Evolutionary conservation across 495 filamentous ascomycete genomes (phyloP).

Genomic region (Neurospora africana): DNA sequence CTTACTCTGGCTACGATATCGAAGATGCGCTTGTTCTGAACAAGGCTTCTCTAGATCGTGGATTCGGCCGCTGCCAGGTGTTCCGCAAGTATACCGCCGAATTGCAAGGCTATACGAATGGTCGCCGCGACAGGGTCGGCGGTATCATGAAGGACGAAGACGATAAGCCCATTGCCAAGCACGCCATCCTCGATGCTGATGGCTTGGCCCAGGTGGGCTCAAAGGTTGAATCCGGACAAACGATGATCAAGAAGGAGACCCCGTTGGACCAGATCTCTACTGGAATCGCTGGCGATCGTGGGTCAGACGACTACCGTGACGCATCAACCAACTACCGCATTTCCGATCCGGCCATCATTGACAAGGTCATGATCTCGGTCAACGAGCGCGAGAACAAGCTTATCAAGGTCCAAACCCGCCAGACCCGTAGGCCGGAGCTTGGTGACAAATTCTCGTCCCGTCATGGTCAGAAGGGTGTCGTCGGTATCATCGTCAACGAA

Average conservation of each 20-base stretch:
- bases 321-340: constrained; percentile 72
- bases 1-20: constrained; percentile 98
- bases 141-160: constrained; percentile 46
- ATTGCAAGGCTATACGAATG: constrained; percentile 71
- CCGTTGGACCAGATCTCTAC: constrained; percentile 61
- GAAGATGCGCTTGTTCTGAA: constrained; percentile 96
- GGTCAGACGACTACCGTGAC: constrained; percentile 51
- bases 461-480: constrained; percentile 98
- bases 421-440: constrained; percentile 86
- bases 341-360: constrained; percentile 75
- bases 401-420: constrained; percentile 84
- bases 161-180: constrained; percentile 52
- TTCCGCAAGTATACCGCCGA: constrained; percentile 77
- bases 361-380: constrained; percentile 83
- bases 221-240: constrained; percentile 59
- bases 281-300: constrained; percentile 53
- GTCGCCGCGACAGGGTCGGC: constrained; percentile 62
- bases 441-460: constrained; percentile 98
- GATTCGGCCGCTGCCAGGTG: constrained; percentile 93
- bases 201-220: constrained; percentile 78
- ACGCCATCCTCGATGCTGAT: constrained; percentile 63
- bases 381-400: constrained; percentile 72
- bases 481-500: constrained; percentile 89
- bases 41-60: constrained; percentile 86
- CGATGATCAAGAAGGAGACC: constrained; percentile 77